Conservation (phyloP, 1,284 basidiomycete species). For the Cronartium ribicola region DNA sequence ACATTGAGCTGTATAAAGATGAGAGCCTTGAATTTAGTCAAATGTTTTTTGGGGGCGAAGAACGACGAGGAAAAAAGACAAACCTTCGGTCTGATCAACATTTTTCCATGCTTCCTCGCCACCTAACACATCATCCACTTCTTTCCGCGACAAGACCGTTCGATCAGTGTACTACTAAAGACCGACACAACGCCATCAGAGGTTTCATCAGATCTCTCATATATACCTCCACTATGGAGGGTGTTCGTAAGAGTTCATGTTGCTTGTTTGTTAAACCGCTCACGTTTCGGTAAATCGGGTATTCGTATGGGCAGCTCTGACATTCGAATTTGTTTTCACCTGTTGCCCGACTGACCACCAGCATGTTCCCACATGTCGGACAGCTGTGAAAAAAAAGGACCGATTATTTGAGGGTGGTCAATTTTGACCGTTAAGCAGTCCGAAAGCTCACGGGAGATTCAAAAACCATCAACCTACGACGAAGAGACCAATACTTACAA, state of each 20-base stretch:
- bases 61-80: slow-evolving; percentile 46
- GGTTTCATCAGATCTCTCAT: slow-evolving; percentile 40
- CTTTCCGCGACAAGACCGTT: slow-evolving; percentile 74
- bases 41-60: not conserved
- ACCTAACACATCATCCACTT: slow-evolving; percentile 87
- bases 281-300: slow-evolving; percentile 76
- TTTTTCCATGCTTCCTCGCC: slow-evolving; percentile 93
- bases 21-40: not conserved
- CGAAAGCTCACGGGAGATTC: too few species aligned
- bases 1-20: slow-evolving; percentile 62
- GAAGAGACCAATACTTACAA: not conserved
- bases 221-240: not conserved
- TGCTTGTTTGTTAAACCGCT: slow-evolving; percentile 44
- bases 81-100: slow-evolving; percentile 80
- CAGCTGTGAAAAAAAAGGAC: slow-evolving; percentile 55
- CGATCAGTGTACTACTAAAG: slow-evolving; percentile 67
- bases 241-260: too few species aligned
- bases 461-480: not conserved
- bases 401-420: not conserved
- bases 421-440: not conserved
- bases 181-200: slow-evolving; percentile 10
- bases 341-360: slow-evolving; percentile 65
- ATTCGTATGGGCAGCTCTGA: slow-evolving; percentile 90
- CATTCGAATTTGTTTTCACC: slow-evolving; percentile 79
- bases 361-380: slow-evolving; percentile 86